These are phyloP conservation scores for Botrytis aclada DNA, from an alignment of 2,329 filamentous ascomycete species.

Conservation along the genomic window DNA sequence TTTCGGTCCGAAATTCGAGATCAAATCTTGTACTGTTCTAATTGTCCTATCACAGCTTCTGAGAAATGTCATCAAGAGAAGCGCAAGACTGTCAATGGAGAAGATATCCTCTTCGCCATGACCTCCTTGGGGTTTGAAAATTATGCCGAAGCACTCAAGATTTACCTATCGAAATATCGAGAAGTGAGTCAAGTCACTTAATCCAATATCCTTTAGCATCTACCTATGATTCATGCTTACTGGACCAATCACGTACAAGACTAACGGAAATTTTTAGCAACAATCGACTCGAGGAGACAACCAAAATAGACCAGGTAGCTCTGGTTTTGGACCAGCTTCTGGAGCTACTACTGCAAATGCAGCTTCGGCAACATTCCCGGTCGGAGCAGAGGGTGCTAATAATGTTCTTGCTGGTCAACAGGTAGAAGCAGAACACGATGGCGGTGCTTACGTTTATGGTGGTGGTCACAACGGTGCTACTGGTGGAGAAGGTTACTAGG, in stretches of 20 bases:
- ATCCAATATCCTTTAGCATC: slow-evolving; percentile 8
- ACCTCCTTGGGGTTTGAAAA: slow-evolving; percentile 98
- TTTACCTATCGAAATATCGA: slow-evolving; percentile 95
- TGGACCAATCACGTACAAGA: slow-evolving; percentile 8
- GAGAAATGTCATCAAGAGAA: slow-evolving; percentile 99
- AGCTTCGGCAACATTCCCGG: slow-evolving; percentile 34
- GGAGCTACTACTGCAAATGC: slow-evolving; percentile 41
- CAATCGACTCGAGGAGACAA: slow-evolving; percentile 70
- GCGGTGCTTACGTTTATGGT: slow-evolving; percentile 42
- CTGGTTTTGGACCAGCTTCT: slow-evolving; percentile 48
- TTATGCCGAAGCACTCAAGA: slow-evolving; percentile 96
- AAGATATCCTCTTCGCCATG: slow-evolving; percentile 99
- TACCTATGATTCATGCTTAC: slow-evolving; percentile 19
- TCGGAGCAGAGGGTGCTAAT: slow-evolving; percentile 36
- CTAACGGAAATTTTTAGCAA: slow-evolving; percentile 19
- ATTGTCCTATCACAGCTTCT: slow-evolving; percentile 62
- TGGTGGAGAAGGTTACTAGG: slow-evolving; percentile 34
- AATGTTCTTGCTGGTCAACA: slow-evolving; percentile 38
- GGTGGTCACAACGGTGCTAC: slow-evolving; percentile 57
- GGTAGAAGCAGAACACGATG: slow-evolving; percentile 38
- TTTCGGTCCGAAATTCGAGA: slow-evolving; percentile 27
- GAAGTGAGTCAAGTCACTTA: slow-evolving; percentile 65
- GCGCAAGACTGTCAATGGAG: slow-evolving; percentile 97
- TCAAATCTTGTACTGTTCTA: slow-evolving; percentile 24
- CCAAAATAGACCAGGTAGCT: slow-evolving; percentile 51